phyloP scores from a whole-genome alignment of 2,329 filamentous ascomycete species.

The Proliferodiscus dingleyae region DNA sequence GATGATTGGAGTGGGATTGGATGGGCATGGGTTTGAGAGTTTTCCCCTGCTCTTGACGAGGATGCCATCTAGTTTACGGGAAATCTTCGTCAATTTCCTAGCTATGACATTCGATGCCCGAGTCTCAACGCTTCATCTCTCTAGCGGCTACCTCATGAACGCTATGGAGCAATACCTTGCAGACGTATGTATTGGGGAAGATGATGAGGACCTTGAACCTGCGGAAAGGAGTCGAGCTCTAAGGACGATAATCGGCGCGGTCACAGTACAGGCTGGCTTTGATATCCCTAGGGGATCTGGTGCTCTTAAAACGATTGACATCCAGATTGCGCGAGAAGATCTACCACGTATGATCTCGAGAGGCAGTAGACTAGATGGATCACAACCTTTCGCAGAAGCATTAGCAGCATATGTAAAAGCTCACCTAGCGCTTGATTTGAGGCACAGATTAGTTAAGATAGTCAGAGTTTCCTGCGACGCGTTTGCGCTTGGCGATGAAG shows the following conservation, averaged over 20 bases:
- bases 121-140: conserved; percentile 34
- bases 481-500: conserved; percentile 36
- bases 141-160: conserved; percentile 33
- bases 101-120: conserved; percentile 39
- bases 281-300: conserved; percentile 21
- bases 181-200: conserved; percentile 20
- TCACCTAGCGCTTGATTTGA: conserved; percentile 38
- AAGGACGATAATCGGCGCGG: conserved; percentile 24
- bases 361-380: conserved; percentile 20
- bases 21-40: conserved; percentile 33
- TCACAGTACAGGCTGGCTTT: conserved; percentile 27
- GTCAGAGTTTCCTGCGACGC: conserved; percentile 37
- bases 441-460: conserved; percentile 36
- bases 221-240: conserved; percentile 10
- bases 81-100: conserved; percentile 39
- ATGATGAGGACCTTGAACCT: conserved; percentile 14
- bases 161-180: conserved; percentile 28
- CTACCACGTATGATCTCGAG: conserved; percentile 29
- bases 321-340: conserved; percentile 38
- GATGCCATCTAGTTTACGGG: conserved; percentile 40
- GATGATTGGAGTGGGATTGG: conserved; percentile 7
- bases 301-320: conserved; percentile 37
- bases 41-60: conserved; percentile 41
- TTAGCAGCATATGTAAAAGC: conserved; percentile 34
- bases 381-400: conserved; percentile 36